A percentile compares a stretch with the other conserved stretches of the same genome.
phyloP scores from a whole-genome alignment of 1,284 basidiomycete species.

The Peniophora sp. region DNA sequence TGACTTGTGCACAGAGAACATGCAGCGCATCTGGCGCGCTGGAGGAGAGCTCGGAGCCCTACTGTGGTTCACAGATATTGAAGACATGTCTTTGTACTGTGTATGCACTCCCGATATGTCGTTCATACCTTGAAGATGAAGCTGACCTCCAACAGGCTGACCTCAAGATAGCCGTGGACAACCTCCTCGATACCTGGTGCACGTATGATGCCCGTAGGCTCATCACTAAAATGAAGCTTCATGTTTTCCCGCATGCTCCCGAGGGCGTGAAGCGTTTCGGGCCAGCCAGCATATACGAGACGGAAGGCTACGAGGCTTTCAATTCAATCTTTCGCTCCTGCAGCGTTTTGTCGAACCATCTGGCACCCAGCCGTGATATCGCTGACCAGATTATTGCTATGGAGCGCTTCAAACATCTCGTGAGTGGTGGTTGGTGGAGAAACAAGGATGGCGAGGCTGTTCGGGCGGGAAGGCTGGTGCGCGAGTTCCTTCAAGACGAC shows the following conservation, averaged over 20 bases:
- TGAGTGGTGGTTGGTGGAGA: slow-evolving; percentile 4
- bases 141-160: slow-evolving; percentile 15
- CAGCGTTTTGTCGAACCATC: slow-evolving; percentile 12
- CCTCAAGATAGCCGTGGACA: slow-evolving; percentile 18
- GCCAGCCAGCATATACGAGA: slow-evolving; percentile 14
- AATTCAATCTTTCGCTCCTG: slow-evolving; percentile 10
- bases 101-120: slow-evolving; percentile 9
- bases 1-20: slow-evolving; percentile 6
- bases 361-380: slow-evolving; percentile 10
- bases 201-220: slow-evolving; percentile 18
- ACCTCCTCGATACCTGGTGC: slow-evolving; percentile 23
- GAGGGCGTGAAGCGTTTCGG: slow-evolving; percentile 15
- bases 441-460: background rate
- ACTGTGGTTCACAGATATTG: slow-evolving; percentile 21
- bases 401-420: slow-evolving; percentile 13
- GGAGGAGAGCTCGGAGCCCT: slow-evolving; percentile 16
- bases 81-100: slow-evolving; percentile 13
- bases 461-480: background rate
- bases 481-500: no score
- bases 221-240: slow-evolving; percentile 9
- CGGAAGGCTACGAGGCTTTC: slow-evolving; percentile 14
- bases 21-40: slow-evolving; percentile 23
- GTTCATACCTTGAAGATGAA: background rate
- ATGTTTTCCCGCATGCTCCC: slow-evolving; percentile 12
- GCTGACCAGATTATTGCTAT: slow-evolving; percentile 10